Evolutionary conservation across 331 rosid genomes (phyloP).

Genomic region (Malus hybrid): DNA sequence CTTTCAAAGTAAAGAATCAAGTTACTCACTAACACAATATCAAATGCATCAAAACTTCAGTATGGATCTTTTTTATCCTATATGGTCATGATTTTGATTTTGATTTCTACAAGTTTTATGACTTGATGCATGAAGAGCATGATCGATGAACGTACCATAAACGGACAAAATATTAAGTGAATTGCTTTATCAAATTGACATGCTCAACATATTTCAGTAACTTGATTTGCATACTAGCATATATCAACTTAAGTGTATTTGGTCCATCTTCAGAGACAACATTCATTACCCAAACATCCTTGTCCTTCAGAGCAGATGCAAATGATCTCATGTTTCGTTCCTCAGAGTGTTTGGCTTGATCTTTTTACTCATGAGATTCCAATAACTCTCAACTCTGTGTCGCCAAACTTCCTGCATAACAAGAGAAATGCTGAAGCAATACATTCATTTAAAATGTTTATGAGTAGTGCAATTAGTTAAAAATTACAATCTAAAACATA

Average conservation of each 20-base stretch:
- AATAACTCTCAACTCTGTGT: constrained; percentile 71
- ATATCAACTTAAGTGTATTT: constrained; percentile 70
- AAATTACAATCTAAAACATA: not conserved
- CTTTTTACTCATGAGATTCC: constrained; percentile 67
- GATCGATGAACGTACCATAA: not conserved
- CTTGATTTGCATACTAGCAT: constrained; percentile 50
- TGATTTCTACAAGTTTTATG: not conserved
- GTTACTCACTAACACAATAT: constrained; percentile 1
- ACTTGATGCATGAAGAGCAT: not conserved
- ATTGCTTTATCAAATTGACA: not conserved
- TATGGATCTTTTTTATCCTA: not conserved
- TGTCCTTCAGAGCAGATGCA: constrained; percentile 69
- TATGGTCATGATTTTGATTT: not conserved
- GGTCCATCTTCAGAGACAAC: constrained; percentile 73
- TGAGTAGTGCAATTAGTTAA: not conserved
- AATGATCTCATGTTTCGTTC: constrained; percentile 70
- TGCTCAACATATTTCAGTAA: not conserved
- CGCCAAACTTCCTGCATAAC: constrained; percentile 71
- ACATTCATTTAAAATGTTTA: not conserved
- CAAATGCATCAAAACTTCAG: not conserved
- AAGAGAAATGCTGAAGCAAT: constrained; percentile 13
- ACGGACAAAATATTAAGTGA: not conserved
- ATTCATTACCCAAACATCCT: constrained; percentile 90
- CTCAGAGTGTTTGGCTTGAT: constrained; percentile 49
- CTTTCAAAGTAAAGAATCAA: constrained; percentile 29